Percentiles rank a stretch among this genome's conserved stretches.
phyloP scores from a whole-genome alignment of 768 basidiomycete species.

The Paxillus involutus region DNA sequence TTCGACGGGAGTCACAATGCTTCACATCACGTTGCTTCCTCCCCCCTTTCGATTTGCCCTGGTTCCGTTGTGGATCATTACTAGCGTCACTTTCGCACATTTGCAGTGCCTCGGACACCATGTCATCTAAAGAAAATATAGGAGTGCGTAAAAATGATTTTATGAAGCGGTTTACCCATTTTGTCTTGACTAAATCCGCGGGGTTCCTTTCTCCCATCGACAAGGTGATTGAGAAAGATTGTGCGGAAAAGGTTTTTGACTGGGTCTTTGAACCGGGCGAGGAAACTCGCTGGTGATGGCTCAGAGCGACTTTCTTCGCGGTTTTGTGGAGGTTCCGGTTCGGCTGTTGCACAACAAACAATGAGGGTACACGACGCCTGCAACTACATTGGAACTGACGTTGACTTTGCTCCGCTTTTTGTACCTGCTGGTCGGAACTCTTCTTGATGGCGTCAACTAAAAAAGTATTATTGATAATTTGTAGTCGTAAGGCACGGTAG shows the following conservation, averaged over 20 bases:
- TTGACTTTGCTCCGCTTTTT: too few relatives aligned
- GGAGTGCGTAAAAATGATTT: background rate
- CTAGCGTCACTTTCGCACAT: slow-evolving; percentile 3
- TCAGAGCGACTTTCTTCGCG: background rate
- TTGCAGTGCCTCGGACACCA: slow-evolving; percentile 3
- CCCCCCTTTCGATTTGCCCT: too few relatives aligned
- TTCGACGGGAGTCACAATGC: slow-evolving; percentile 9
- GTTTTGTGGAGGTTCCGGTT: too few relatives aligned
- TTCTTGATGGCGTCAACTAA: slow-evolving; percentile 7
- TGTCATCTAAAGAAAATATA: background rate
- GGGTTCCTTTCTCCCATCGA: background rate
- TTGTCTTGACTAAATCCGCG: background rate
- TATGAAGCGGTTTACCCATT: background rate
- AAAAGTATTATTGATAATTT: background rate
- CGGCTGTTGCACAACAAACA: too few relatives aligned
- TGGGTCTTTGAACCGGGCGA: too few relatives aligned
- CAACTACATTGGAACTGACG: too few relatives aligned
- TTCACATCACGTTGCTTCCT: slow-evolving; percentile 11
- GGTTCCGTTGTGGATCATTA: background rate
- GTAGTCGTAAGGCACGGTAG: background rate
- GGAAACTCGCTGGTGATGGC: too few relatives aligned
- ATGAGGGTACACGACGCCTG: too few relatives aligned
- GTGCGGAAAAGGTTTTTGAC: background rate
- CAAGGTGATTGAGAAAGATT: too few relatives aligned
- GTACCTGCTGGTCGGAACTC: background rate